Conservation (phyloP, 2,329 filamentous ascomycete genomes). For the Cladosporium cucumerinum region DNA sequence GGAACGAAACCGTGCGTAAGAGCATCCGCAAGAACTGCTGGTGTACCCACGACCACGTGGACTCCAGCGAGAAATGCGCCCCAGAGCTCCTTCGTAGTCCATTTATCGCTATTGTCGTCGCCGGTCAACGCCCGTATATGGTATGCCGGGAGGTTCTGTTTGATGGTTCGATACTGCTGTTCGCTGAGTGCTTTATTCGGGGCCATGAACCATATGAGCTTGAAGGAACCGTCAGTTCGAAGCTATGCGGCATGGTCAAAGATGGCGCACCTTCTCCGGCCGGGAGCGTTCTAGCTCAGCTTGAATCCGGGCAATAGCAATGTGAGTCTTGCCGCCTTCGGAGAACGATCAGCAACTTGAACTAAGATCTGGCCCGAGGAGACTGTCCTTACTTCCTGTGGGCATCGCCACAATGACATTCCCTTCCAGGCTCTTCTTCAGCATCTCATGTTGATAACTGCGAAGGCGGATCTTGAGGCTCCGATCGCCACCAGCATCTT, state of each 20-base stretch:
- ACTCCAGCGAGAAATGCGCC: constrained; percentile 61
- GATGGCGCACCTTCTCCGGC: constrained; percentile 29
- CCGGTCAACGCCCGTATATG: constrained; percentile 64
- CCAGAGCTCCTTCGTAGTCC: constrained; percentile 68
- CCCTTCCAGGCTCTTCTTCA: constrained; percentile 41
- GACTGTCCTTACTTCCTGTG: constrained; percentile 37
- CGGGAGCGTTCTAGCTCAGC: constrained; percentile 41
- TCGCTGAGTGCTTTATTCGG: constrained; percentile 46
- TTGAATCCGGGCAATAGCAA: constrained; percentile 44
- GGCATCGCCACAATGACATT: constrained; percentile 51
- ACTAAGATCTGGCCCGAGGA: not conserved
- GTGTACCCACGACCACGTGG: constrained; percentile 73
- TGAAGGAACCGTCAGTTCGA: constrained; percentile 18
- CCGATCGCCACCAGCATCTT: not conserved
- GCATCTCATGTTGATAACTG: constrained; percentile 50
- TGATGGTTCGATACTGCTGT: constrained; percentile 41
- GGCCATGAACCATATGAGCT: constrained; percentile 46
- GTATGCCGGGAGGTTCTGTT: constrained; percentile 43
- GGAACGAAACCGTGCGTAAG: constrained; percentile 70
- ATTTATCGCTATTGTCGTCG: constrained; percentile 66
- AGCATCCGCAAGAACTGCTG: constrained; percentile 71
- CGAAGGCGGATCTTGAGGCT: constrained; percentile 29
- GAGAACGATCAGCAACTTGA: too few species aligned
- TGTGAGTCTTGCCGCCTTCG: constrained; percentile 44
- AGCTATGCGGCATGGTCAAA: constrained; percentile 25